phyloP scores from a whole-genome alignment of 2,329 filamentous ascomycete genomes.

The Fusarium cicatricum region DNA sequence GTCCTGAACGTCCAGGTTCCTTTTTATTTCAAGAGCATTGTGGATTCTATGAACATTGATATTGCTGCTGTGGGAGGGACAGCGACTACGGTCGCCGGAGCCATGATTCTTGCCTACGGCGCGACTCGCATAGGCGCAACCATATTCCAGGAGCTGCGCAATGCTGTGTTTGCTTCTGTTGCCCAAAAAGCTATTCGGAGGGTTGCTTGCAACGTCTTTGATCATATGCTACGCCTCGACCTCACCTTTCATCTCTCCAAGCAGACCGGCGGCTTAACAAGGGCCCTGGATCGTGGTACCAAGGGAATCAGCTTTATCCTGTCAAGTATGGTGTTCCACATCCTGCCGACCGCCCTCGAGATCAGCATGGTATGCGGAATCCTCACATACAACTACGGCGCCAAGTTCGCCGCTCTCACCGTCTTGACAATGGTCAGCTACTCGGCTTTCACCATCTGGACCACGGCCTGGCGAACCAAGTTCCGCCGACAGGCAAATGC shows the following conservation, averaged over 20 bases:
- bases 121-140: slow-evolving; percentile 87
- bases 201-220: slow-evolving; percentile 92
- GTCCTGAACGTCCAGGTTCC: slow-evolving; percentile 97
- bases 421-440: slow-evolving; percentile 91
- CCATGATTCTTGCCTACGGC: slow-evolving; percentile 94
- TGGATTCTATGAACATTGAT: slow-evolving; percentile 98
- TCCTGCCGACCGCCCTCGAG: slow-evolving; percentile 91
- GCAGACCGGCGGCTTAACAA: slow-evolving; percentile 92
- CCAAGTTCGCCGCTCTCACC: slow-evolving; percentile 91
- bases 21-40: slow-evolving; percentile 98
- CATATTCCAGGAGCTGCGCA: slow-evolving; percentile 90
- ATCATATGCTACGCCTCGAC: slow-evolving; percentile 87
- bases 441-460: slow-evolving; percentile 95
- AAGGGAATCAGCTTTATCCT: slow-evolving; percentile 98
- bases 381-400: slow-evolving; percentile 93
- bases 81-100: slow-evolving; percentile 86
- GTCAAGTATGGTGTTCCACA: slow-evolving; percentile 98
- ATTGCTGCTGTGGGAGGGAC: slow-evolving; percentile 87
- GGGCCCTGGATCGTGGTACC: slow-evolving; percentile 94
- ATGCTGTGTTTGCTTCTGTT: slow-evolving; percentile 95
- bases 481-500: slow-evolving; percentile 95
- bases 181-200: slow-evolving; percentile 94
- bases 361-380: slow-evolving; percentile 97
- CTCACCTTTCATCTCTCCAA: slow-evolving; percentile 93
- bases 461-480: slow-evolving; percentile 96